Percentiles rank a stretch among this genome's conserved stretches.
These are phyloP conservation scores for Tetraselmis striata DNA, from an alignment of 139 green algal species.

Conservation along the genomic window DNA sequence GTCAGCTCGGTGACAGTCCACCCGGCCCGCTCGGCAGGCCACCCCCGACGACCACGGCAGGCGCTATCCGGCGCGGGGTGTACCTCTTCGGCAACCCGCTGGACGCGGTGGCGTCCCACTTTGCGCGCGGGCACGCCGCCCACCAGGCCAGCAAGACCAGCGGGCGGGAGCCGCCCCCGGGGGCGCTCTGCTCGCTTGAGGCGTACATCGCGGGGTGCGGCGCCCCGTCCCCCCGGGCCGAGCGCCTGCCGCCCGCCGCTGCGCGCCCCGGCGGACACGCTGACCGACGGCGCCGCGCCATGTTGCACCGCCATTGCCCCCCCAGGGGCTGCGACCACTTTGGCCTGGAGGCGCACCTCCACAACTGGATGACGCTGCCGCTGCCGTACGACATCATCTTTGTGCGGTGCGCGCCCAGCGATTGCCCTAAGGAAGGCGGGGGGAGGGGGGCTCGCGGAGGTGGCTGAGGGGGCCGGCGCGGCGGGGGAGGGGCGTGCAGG, in stretches of 20 bases:
- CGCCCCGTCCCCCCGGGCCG: neutral
- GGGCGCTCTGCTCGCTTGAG: too few species aligned
- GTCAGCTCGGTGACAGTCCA: too few species aligned
- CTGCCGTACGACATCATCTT: slow-evolving; percentile 26
- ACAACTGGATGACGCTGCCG: slow-evolving; percentile 18
- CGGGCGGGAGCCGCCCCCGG: too few species aligned
- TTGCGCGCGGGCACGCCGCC: slow-evolving; percentile 29
- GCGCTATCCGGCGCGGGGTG: slow-evolving; percentile 23
- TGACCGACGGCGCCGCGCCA: too few species aligned
- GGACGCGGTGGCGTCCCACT: slow-evolving; percentile 32
- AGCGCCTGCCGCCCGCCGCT: neutral
- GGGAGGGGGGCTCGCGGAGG: too few species aligned
- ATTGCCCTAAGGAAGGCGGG: too few species aligned
- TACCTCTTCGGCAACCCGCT: slow-evolving; percentile 47
- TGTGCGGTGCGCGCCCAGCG: slow-evolving; percentile 31
- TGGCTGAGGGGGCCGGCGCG: too few species aligned
- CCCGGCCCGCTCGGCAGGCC: neutral
- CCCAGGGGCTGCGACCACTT: slow-evolving; percentile 36
- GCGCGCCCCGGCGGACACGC: too few species aligned
- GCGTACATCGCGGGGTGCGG: slow-evolving; percentile 19
- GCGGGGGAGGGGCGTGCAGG: too few species aligned
- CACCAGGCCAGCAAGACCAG: slow-evolving; percentile 43
- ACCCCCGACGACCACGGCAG: too few species aligned
- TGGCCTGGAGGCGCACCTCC: slow-evolving; percentile 32
- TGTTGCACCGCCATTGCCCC: neutral